Base-by-base conservation (phyloP, 1,284 basidiomycete genomes). In the Schizophyllum commune region DNA sequence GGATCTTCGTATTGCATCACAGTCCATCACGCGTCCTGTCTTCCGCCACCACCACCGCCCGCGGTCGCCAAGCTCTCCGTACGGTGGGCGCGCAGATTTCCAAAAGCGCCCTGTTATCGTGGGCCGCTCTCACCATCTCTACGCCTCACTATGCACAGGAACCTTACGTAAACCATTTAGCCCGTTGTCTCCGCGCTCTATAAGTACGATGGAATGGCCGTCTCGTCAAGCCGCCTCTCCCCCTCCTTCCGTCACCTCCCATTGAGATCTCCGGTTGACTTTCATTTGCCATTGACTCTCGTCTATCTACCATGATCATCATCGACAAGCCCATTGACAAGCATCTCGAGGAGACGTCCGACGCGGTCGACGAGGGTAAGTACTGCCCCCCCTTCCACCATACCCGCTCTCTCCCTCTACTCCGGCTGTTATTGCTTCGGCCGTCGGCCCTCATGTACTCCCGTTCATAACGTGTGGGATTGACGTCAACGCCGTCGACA, bases 351-450 rank as follows among this genome's bases (percentile, higher is more conserved):
- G 72, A 68, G n/a, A 78, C 85, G 53, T 91, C 87, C 15, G 91
- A 93, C 69, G 83, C 84, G 55, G 77, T 93, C 57, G 91, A 93
- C 74, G 77, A 85, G 66, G 88, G 88, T 88, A 61, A 9, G 79
- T 70, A 57, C 47, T 32, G n/a, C n/a, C n/a, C n/a, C n/a, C n/a
- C n/a, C n/a, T n/a, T n/a, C n/a, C n/a, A n/a, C n/a, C n/a, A n/a
- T n/a, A n/a, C n/a, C n/a, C n/a, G n/a, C 22, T 47, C 39, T 47
- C 39, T 9, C 9, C 39, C 39, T 47, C 3, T 47, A 9, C 39
- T 8, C 39, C 9, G 9, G 4, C 9, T 13, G 4, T 3, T 17
- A 13, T 47, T 8, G 13, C 9, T 17, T 47, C 53, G 47, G 39
- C 20, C 17, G 6, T 9, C 22, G 58, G 4, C 55, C 52, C 52